Conservation (phyloP, 768 basidiomycete species). For the Tephrocybe sp. region DNA sequence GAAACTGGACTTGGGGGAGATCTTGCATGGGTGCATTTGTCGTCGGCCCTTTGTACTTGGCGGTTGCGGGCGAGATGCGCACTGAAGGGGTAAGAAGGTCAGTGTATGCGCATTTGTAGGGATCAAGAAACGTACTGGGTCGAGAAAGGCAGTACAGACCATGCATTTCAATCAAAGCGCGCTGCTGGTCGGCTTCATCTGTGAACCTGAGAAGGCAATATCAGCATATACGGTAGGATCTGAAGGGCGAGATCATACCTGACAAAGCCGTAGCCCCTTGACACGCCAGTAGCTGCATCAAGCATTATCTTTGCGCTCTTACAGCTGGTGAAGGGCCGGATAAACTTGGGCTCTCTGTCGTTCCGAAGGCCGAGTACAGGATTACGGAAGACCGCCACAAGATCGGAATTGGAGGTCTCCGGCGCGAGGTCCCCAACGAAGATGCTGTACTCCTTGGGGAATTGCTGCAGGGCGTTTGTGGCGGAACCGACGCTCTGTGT, state of each 20-base stretch:
- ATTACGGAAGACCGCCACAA: slow-evolving; percentile 92
- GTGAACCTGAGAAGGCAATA: slow-evolving; percentile 59
- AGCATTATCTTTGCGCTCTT: slow-evolving; percentile 97
- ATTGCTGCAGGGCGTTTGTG: slow-evolving; percentile 49
- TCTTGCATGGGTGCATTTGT: slow-evolving; percentile 40
- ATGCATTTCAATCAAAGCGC: slow-evolving; percentile 90
- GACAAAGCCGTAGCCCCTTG: slow-evolving; percentile 91
- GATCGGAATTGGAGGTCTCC: slow-evolving; percentile 91
- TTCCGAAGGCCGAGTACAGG: slow-evolving; percentile 83
- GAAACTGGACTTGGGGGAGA: slow-evolving; percentile 47
- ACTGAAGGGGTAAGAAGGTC: slow-evolving; percentile 43
- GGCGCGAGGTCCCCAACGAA: slow-evolving; percentile 94
- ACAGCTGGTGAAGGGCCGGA: slow-evolving; percentile 86
- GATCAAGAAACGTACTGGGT: slow-evolving; percentile 60
- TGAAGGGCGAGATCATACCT: slow-evolving; percentile 46
- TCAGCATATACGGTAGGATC: slow-evolving; percentile 13
- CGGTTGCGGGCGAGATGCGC: slow-evolving; percentile 89
- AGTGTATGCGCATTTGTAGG: slow-evolving; percentile 29
- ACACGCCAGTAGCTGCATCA: slow-evolving; percentile 86
- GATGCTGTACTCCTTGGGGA: slow-evolving; percentile 87
- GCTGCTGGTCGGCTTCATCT: slow-evolving; percentile 85
- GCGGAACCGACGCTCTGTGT: slow-evolving; percentile 22
- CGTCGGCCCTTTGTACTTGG: slow-evolving; percentile 74
- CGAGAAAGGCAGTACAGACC: slow-evolving; percentile 87
- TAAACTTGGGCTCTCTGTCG: slow-evolving; percentile 86